Percentiles rank a stretch among this genome's conserved stretches.
Conservation (phyloP, 306 rosid genomes). For the Vigna reflexopilosa region DNA sequence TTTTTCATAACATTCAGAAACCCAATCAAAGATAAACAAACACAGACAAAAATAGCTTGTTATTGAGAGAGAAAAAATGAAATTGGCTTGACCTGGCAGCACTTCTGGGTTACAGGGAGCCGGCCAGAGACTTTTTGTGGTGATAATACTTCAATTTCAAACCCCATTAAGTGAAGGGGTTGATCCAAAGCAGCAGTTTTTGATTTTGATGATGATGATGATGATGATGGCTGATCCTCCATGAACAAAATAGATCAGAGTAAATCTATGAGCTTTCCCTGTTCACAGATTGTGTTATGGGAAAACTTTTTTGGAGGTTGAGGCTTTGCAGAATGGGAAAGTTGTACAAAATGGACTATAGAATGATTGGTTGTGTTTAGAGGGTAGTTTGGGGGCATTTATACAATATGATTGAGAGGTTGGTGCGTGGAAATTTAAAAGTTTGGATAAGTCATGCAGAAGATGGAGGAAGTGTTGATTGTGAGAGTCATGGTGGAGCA, state of each 20-base stretch:
- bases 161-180: conserved; percentile 71
- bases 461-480: too few species aligned
- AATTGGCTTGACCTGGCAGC: conserved; percentile 68
- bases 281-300: not conserved
- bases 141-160: conserved; percentile 59
- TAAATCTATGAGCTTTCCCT: conserved; percentile 5
- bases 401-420: too few species aligned
- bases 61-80: not conserved
- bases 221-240: conserved; percentile 40
- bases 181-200: conserved; percentile 60
- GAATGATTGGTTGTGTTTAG: not conserved
- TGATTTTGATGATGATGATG: not conserved
- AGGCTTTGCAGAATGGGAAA: not conserved
- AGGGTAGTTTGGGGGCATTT: not conserved
- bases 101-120: conserved; percentile 65
- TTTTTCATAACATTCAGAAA: not conserved
- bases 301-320: not conserved
- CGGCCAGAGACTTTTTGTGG: conserved; percentile 71
- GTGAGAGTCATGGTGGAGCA: too few species aligned
- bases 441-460: too few species aligned
- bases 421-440: not conserved
- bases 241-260: conserved; percentile 14
- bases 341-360: not conserved
- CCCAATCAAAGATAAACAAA: not conserved
- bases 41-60: not conserved